Percentiles rank a stretch among this genome's conserved stretches.
Conservation (phyloP, 331 rosid species). For the Telfairia occidentalis region DNA sequence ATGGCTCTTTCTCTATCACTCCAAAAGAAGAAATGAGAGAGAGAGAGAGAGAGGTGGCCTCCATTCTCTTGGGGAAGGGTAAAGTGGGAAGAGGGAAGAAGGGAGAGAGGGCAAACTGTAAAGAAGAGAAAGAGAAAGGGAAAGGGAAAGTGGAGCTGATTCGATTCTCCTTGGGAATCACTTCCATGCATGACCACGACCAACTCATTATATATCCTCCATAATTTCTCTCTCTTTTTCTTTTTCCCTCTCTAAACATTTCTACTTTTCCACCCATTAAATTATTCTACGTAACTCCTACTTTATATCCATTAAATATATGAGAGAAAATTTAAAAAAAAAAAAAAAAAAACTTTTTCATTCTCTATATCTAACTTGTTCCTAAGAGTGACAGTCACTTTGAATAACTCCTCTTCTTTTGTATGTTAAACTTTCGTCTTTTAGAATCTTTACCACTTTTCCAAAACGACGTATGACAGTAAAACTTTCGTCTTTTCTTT, state of each 20-base stretch:
- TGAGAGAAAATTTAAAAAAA: too few species aligned
- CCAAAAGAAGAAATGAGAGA: not conserved
- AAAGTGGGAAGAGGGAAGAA: constrained; percentile 40
- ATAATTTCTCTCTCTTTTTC: not conserved
- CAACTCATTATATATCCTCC: constrained; percentile 17
- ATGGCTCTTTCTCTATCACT: not conserved
- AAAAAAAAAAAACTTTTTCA: too few species aligned
- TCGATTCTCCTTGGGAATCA: constrained; percentile 77
- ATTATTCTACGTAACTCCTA: not conserved
- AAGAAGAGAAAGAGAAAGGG: constrained; percentile 41
- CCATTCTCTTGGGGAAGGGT: constrained; percentile 98
- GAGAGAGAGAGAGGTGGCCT: constrained; percentile 18
- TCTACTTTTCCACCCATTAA: not conserved
- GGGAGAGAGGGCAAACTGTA: constrained; percentile 51
- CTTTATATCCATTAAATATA: not conserved
- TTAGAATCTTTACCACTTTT: not conserved
- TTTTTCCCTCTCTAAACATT: not conserved
- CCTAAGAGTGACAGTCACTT: not conserved
- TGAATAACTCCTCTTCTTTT: not conserved
- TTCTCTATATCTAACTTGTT: too few species aligned
- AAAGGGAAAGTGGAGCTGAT: constrained; percentile 40
- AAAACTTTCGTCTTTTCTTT: constrained; percentile 1
- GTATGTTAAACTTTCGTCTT: not conserved
- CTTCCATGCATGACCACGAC: constrained; percentile 90
- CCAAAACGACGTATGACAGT: not conserved